A percentile compares a stretch with the other conserved stretches of the same genome.
Conservation (phyloP, 108 stramenopile species). For the Ochromonas danica region DNA sequence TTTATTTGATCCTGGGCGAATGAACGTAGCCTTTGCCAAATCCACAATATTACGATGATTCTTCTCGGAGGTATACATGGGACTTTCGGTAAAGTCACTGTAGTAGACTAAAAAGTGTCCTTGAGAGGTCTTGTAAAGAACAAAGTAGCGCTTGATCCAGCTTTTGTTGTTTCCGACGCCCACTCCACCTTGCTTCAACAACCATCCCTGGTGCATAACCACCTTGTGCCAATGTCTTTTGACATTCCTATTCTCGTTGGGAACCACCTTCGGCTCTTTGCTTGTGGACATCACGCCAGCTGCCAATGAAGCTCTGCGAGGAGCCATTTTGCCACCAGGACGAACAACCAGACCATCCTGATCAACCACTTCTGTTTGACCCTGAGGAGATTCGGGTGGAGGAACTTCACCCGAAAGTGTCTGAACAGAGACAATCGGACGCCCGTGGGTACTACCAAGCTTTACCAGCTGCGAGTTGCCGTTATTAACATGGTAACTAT, state of each 20-base stretch:
- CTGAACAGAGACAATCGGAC: conserved; percentile 42
- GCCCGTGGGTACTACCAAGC: conserved; percentile 52
- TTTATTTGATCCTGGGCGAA: conserved; percentile 50
- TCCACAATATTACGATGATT: conserved; percentile 54
- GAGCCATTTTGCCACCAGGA: conserved; percentile 8
- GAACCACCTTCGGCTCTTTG: conserved; percentile 10
- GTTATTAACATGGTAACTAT: conserved; percentile 35
- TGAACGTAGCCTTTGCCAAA: conserved; percentile 56
- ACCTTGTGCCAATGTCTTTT: conserved; percentile 51
- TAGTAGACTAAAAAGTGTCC: conserved; percentile 60
- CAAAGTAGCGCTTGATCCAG: conserved; percentile 60
- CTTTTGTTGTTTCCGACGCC: conserved; percentile 41
- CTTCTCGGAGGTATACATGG: conserved; percentile 45
- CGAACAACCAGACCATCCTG: conserved; percentile 45
- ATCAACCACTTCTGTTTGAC: conserved; percentile 47
- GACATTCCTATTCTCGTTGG: not conserved
- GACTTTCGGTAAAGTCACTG: conserved; percentile 52
- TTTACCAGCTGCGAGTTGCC: conserved; percentile 32
- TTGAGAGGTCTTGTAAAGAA: conserved; percentile 54
- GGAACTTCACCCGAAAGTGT: conserved; percentile 51
- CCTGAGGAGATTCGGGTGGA: conserved; percentile 43
- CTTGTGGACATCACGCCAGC: not conserved
- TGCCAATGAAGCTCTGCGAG: not conserved
- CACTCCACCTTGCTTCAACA: conserved; percentile 57
- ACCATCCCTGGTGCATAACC: conserved; percentile 60